Base-by-base conservation (phyloP, 208 protist genomes). In the Porcisia hertigi region DNA sequence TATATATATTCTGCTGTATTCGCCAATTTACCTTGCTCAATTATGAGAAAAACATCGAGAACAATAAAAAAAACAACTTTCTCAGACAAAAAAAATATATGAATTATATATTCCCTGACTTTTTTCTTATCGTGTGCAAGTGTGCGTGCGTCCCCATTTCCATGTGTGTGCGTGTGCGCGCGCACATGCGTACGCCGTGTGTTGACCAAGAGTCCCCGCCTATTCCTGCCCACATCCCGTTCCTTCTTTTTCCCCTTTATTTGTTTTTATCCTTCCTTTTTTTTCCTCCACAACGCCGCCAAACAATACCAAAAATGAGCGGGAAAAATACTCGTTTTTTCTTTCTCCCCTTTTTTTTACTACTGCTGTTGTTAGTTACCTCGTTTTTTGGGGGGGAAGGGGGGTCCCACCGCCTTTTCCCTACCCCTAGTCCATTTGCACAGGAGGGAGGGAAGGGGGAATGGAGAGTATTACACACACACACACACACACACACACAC, bases 181-280 rank as follows among this genome's bases (percentile, higher is more conserved):
- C n/a, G n/a, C n/a, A n/a, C n/a, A n/a, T n/a, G n/a, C n/a, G n/a
- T n/a, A n/a, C 34, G 55, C 3, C 30, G 30, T n/a, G 14, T 64
- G 59, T 7, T 66, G 62, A 12, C 25, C 14, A 23, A 47, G 62
- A n/a, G 59, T 4, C 16, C 59, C 58, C 34, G 7, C 3, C 20
- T 36, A 23, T 43, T 64, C 7, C 0, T 34, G 30, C 23, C 1
- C 34, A 14, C 36, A 45, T 12, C 2, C 12, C 14, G 39, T 39
- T 66, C 60, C 0, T 71, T 69, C 71, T 71, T 71, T 62, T 71
- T 36, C 25, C 75, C 41, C 20, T 60, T 36, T 25, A 3, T 60
- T 60, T 30, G 20, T 30, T 58, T 16, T 60, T 25, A 2, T 3
- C 8, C 57, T 25, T 5, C n/a, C 57, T 1, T 7, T 25, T 25